Evolutionary conservation across 768 basidiomycete species (phyloP).

Genomic region (Russula griseocarnosa): DNA sequence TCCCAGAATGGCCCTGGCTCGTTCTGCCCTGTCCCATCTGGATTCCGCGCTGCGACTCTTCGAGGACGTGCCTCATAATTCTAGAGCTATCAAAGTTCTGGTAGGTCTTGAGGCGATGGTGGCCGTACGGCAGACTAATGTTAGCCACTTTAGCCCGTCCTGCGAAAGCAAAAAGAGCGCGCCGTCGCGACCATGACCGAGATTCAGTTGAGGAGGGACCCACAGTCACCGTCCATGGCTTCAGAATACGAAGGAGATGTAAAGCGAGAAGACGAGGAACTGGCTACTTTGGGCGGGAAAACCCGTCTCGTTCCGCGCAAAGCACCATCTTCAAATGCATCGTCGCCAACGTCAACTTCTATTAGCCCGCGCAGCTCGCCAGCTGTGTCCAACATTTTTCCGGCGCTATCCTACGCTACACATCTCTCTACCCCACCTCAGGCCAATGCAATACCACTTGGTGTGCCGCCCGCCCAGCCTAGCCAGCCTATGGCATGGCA

Average conservation of each 20-base stretch:
- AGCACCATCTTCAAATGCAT: constrained; percentile 41
- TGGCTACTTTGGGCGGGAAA: constrained; percentile 58
- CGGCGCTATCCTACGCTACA: constrained; percentile 42
- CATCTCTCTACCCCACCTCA: constrained; percentile 47
- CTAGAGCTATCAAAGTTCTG: constrained; percentile 55
- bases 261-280: constrained; percentile 59
- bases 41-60: constrained; percentile 60
- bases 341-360: constrained; percentile 31
- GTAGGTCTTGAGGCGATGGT: constrained; percentile 38
- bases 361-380: constrained; percentile 35
- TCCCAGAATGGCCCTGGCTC: constrained; percentile 58
- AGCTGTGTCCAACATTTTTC: constrained; percentile 16
- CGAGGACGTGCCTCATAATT: constrained; percentile 47
- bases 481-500: constrained; percentile 11
- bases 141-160: constrained; percentile 46
- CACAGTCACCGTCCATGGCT: constrained; percentile 33
- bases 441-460: constrained; percentile 20
- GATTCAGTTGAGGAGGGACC: constrained; percentile 32
- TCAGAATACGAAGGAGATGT: constrained; percentile 34
- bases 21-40: constrained; percentile 63
- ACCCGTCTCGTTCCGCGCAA: constrained; percentile 57
- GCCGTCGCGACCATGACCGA: constrained; percentile 40
- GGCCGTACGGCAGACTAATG: background rate
- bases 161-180: constrained; percentile 52
- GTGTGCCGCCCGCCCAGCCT: constrained; percentile 4